Percentiles rank a stretch among this genome's conserved stretches.
phyloP scores from a whole-genome alignment of 768 basidiomycete species.

The Termitomyces sp. region DNA sequence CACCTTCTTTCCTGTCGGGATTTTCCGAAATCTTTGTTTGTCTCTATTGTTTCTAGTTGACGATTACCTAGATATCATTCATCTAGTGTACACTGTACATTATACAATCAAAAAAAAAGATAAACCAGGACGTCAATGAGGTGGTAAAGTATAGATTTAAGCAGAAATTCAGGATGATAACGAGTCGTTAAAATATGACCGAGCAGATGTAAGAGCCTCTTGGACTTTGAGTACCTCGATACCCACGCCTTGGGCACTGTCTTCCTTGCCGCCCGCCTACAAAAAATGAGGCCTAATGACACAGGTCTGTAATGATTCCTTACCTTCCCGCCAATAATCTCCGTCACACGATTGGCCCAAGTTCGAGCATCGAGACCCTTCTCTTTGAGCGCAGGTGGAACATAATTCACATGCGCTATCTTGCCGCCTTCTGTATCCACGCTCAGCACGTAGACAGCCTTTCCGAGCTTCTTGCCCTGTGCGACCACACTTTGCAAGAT shows the following conservation, averaged over 20 bases:
- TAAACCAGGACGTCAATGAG: background rate
- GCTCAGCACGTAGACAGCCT: conserved; percentile 87
- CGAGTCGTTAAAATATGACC: conserved; percentile 26
- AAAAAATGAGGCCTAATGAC: background rate
- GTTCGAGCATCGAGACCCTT: conserved; percentile 75
- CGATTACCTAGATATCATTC: too few relatives aligned
- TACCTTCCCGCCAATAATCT: conserved; percentile 89
- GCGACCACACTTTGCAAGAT: conserved; percentile 69
- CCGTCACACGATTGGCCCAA: conserved; percentile 82
- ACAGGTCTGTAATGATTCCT: conserved; percentile 5
- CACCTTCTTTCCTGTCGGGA: conserved; percentile 7
- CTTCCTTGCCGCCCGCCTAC: conserved; percentile 94
- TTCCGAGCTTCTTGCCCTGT: conserved; percentile 76
- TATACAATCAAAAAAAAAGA: background rate
- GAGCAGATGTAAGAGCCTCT: conserved; percentile 62
- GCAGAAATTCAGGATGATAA: conserved; percentile 1
- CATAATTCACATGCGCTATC: conserved; percentile 83
- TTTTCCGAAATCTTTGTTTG: conserved; percentile 11
- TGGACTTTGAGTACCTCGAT: conserved; percentile 51
- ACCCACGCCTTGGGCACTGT: conserved; percentile 87
- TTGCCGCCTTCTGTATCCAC: conserved; percentile 63
- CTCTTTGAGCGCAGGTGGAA: conserved; percentile 52
- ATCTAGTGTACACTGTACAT: background rate
- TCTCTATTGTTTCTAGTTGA: conserved; percentile 2
- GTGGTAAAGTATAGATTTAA: background rate